Conservation (phyloP, 129 eudicot species). For the Dittrichia graveolens region DNA sequence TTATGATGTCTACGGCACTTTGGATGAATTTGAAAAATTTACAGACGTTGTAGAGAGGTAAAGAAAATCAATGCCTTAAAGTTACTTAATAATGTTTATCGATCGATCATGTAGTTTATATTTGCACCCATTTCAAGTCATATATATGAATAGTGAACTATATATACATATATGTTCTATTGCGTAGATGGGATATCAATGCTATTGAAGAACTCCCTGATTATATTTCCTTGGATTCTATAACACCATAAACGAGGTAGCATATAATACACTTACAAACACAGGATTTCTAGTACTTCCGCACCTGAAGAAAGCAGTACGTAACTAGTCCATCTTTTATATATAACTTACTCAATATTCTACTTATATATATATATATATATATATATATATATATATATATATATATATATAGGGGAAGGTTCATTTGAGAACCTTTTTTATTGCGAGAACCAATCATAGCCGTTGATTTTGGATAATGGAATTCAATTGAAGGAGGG, state of each 20-base stretch:
- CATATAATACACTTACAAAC: not conserved
- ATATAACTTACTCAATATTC: not conserved
- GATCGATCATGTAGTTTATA: too few species aligned
- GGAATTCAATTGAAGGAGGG: too few species aligned
- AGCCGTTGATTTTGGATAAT: too few species aligned
- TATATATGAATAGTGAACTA: too few species aligned
- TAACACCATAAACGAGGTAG: not conserved
- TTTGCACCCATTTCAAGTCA: too few species aligned
- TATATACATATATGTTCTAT: too few species aligned
- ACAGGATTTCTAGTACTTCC: not conserved
- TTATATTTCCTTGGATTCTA: constrained; percentile 11
- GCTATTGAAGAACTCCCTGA: not conserved
- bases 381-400: too few species aligned
- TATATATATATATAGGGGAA: too few species aligned
- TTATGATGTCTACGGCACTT: not conserved
- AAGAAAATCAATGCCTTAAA: not conserved
- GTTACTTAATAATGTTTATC: too few species aligned
- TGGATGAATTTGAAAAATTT: not conserved
- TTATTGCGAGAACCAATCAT: too few species aligned
- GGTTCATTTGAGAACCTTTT: too few species aligned
- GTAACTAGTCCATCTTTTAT: not conserved
- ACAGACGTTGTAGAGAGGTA: not conserved
- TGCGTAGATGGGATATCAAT: constrained; percentile 9
- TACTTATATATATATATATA: too few species aligned
- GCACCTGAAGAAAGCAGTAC: not conserved